Conservation (phyloP, 1,284 basidiomycete genomes). For the Heliocybe sulcata region DNA sequence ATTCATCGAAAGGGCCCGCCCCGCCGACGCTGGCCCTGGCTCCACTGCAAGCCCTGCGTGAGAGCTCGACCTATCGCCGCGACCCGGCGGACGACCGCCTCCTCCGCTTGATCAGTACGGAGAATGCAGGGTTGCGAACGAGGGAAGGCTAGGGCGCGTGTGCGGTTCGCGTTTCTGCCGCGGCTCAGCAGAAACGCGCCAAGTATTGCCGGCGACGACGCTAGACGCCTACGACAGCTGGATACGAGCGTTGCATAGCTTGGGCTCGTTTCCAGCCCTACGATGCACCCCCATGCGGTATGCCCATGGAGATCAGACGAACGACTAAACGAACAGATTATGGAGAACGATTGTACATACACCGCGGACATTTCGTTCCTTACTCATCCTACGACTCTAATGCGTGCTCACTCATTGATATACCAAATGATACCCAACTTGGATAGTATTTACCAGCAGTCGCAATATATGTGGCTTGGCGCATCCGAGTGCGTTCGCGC, state of each 20-base stretch:
- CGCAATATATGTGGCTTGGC: background rate
- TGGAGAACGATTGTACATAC: background rate
- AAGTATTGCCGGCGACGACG: background rate
- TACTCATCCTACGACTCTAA: background rate
- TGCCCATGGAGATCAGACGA: background rate
- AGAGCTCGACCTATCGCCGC: constrained; percentile 49
- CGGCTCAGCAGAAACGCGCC: too few relatives aligned
- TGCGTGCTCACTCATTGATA: background rate
- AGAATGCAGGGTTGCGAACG: background rate
- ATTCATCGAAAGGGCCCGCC: background rate
- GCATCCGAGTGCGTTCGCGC: background rate
- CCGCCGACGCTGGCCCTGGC: constrained; percentile 27
- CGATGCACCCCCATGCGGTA: background rate
- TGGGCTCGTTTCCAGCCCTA: background rate
- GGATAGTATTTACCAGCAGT: background rate
- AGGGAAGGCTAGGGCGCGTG: background rate
- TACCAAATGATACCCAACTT: background rate
- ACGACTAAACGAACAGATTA: background rate
- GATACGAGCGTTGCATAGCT: background rate
- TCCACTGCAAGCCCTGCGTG: constrained; percentile 45
- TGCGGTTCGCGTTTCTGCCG: too few relatives aligned
- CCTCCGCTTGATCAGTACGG: constrained; percentile 35
- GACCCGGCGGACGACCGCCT: constrained; percentile 57
- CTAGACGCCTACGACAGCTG: background rate
- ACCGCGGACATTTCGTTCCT: too few relatives aligned